Base-by-base conservation (phyloP, 2,329 filamentous ascomycete species). In the Fusarium transvaalense region DNA sequence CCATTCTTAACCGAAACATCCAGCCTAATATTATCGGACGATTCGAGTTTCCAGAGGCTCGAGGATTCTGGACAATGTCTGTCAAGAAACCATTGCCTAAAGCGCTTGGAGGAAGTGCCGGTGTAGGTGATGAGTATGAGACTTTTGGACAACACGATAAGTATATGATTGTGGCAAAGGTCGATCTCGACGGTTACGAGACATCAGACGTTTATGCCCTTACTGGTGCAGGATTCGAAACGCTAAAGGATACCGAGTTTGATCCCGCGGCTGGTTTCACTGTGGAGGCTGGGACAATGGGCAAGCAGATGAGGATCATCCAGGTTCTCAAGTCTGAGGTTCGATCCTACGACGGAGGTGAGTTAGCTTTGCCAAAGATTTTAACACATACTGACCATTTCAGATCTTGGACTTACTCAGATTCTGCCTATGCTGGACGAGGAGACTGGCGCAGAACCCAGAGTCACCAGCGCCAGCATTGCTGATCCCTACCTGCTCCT, bases 381-480 rank as follows among this genome's bases (percentile, higher is more conserved):
- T 56, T 31, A 3, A 3, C 31, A n/a, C 15, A 32, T 42, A 39
- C 72, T 77, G 29, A 78, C 60, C 10, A 17, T 0, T 10, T n/a
- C 74, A 93, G 93, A 97, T 78, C 87, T 99, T 61, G 92, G 91
- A 13, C 85, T 99, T 54, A 90, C 91, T 45, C 95, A 98, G 75
- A 98, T 99, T 56, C 86, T 97, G 50, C 93, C 94, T 1, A 93
- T 98, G 86, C 88, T 93, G 65, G 96, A 98, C 73, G 96, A 97
- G 73, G 92, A 96, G 68, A 94, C 91, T 0, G 94, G 92, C 14
- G 90, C 88, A 21, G 93, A 97, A 73, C 90, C 93, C 6, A 86
- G 90, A 54, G 91, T 96, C 41, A 82, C 94, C 45, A 91, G 89
- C 74, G 91, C 92, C 37, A 97, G 92, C 76, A 94, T 98, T 72